Evolutionary conservation across 768 basidiomycete genomes (phyloP).

Genomic region (Gyrodon lividus): DNA sequence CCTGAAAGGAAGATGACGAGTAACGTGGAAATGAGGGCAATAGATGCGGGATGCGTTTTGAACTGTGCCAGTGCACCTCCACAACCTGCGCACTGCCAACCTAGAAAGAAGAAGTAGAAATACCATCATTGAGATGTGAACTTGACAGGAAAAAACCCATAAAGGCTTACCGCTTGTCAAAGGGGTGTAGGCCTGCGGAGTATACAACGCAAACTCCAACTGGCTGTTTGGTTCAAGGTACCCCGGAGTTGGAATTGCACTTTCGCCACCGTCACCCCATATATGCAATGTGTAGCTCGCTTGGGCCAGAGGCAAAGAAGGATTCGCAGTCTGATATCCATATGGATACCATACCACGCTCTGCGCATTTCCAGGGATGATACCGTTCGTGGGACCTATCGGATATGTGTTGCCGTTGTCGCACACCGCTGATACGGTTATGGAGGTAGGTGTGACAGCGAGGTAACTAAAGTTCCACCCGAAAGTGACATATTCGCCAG

Average conservation of each 20-base stretch:
- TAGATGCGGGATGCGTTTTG: conserved; percentile 30
- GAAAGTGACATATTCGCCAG: conserved; percentile 56
- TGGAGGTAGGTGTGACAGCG: conserved; percentile 45
- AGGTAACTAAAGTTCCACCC: conserved; percentile 74
- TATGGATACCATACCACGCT: conserved; percentile 60
- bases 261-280: conserved; percentile 54
- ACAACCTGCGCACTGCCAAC: conserved; percentile 31
- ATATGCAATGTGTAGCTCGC: conserved; percentile 61
- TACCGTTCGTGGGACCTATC: conserved; percentile 55
- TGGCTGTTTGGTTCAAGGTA: conserved; percentile 51
- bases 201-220: conserved; percentile 62
- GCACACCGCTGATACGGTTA: conserved; percentile 66
- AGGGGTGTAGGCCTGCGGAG: conserved; percentile 54
- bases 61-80: conserved; percentile 32
- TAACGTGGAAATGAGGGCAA: conserved; percentile 33
- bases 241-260: conserved; percentile 47
- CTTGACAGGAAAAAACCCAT: not conserved
- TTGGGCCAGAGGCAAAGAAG: conserved; percentile 55
- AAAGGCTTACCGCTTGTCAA: conserved; percentile 40
- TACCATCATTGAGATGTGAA: not conserved
- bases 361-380: conserved; percentile 51
- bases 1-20: conserved; percentile 33
- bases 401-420: conserved; percentile 70
- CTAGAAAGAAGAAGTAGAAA: conserved; percentile 10
- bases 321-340: conserved; percentile 48